Conservation (phyloP, 2,329 filamentous ascomycete species). For the Penicillium sp. region DNA sequence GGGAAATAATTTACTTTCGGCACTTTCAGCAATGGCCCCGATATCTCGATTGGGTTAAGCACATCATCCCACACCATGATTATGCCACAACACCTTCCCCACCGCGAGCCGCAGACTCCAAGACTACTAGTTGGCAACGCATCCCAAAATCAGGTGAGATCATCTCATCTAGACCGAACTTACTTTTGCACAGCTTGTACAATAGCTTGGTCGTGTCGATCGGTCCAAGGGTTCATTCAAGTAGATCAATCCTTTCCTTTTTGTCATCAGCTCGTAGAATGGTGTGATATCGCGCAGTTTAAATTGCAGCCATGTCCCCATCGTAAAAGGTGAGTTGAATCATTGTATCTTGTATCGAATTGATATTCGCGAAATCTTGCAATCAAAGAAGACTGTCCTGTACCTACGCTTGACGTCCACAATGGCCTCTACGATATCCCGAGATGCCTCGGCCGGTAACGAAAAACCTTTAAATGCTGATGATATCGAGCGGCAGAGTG, state of each 20-base stretch:
- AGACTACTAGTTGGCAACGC: background rate
- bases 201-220: constrained; percentile 1
- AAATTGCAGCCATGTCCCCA: background rate
- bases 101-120: background rate
- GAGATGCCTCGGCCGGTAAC: constrained; percentile 8
- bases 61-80: constrained; percentile 24
- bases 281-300: constrained; percentile 11
- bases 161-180: background rate
- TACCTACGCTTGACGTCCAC: too few species aligned
- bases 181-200: background rate
- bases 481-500: constrained; percentile 23
- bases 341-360: too few species aligned
- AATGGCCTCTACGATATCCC: constrained; percentile 4
- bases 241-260: background rate
- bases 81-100: background rate
- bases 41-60: constrained; percentile 9
- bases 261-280: constrained; percentile 7
- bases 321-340: background rate
- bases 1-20: background rate
- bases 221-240: background rate
- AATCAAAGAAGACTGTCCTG: too few species aligned
- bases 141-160: constrained; percentile 3
- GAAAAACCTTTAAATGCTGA: constrained; percentile 9
- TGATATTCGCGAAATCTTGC: too few species aligned
- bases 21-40: background rate